Evolutionary conservation across 306 rosid genomes (phyloP), one percentile per base, ranked within the genome.

Genomic region (Lotus japonicus): DNA sequence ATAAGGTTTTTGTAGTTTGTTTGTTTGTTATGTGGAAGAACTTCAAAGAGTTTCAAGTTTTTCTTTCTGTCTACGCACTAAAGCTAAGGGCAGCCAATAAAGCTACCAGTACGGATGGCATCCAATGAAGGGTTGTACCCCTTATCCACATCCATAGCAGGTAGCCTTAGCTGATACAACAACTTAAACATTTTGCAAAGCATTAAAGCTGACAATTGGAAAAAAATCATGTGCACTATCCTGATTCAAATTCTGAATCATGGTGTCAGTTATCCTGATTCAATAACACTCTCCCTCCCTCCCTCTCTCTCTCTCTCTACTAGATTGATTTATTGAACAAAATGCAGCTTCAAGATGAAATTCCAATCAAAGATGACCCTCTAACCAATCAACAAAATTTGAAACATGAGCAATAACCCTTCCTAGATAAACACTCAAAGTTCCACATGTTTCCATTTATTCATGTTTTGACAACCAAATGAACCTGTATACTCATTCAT

Each of bases 291-390:
- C 45, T 31, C 36, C 36, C 36, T 7, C 41, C 1, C 49, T 31
- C 59, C 31, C 16, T 36, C 31, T 41, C 43, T 58, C 13, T 39
- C 63, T n/a, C n/a, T n/a, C n/a, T n/a, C n/a, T n/a, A n/a, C 9
- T 0, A 36, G 36, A 41, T 18, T 48, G 52, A 23, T n/a, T 15
- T 49, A 39, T 17, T 35, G 33, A 50, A 23, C 65, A 51, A 53
- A 66, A 33, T 55, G 42, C 42, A 76, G 51, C 46, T 58, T 61
- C 23, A 43, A 17, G 18, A 76, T 58, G 65, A 60, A 51, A 68
- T 64, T 60, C 52, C 46, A 60, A 51, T 67, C n/a, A n/a, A n/a
- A n/a, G n/a, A n/a, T n/a, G n/a, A n/a, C n/a, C n/a, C 58, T 68
- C 52, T 46, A 49, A 76, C 11, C 54, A 49, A 69, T 14, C 44